Evolutionary conservation across 202 grass and related monocot species (phyloP).

Genomic region (Setaria italica): DNA sequence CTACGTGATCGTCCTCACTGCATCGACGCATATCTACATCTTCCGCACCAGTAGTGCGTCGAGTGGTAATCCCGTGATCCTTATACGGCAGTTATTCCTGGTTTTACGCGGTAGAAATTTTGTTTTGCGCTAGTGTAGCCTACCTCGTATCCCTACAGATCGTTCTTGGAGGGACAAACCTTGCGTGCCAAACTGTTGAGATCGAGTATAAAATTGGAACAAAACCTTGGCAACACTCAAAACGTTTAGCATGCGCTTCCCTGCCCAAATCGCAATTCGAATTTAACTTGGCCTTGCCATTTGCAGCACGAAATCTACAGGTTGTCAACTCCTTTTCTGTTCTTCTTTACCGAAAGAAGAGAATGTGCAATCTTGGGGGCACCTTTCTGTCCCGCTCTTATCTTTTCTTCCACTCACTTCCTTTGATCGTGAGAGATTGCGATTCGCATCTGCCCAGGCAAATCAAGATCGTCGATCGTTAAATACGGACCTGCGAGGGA

Average conservation of each 20-base stretch:
- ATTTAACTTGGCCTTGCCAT: no score
- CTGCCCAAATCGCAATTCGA: no score
- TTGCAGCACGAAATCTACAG: background rate
- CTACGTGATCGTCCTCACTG: no score
- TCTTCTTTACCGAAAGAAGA: background rate
- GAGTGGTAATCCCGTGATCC: no score
- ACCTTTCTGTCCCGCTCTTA: background rate
- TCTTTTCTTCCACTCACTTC: background rate
- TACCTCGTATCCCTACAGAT: no score
- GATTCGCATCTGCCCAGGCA: background rate
- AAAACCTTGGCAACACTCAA: background rate
- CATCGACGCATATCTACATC: no score
- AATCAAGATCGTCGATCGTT: background rate
- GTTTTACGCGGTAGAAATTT: no score
- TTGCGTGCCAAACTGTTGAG: background rate
- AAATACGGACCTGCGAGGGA: background rate
- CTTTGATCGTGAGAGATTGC: background rate
- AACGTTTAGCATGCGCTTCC: constrained; percentile 32
- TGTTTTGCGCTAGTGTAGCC: no score
- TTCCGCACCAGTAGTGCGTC: no score
- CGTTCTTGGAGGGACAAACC: background rate
- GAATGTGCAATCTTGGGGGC: background rate
- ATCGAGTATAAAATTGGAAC: background rate
- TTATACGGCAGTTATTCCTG: no score
- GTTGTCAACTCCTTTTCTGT: background rate